Percentiles rank a stretch among this genome's conserved stretches.
Evolutionary conservation across 176 grass and related monocot genomes (phyloP).

Genomic region (Melocanna baccifera): DNA sequence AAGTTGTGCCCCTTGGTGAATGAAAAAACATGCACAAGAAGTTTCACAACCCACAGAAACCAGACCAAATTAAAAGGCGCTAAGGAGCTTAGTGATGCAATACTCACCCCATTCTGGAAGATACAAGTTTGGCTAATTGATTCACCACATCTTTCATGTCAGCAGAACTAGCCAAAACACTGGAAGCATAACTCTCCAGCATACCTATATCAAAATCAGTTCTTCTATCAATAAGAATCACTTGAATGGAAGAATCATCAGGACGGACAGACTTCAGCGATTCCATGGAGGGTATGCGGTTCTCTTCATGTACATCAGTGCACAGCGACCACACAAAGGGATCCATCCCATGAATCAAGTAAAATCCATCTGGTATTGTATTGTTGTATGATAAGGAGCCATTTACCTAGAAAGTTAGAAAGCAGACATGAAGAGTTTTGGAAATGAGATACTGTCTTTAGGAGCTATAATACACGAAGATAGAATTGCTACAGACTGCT

Average conservation of each 20-base stretch:
- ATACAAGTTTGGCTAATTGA: conserved; percentile 82
- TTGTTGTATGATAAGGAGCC: conserved; percentile 82
- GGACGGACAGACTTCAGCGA: conserved; percentile 58
- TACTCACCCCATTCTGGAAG: conserved; percentile 76
- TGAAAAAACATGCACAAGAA: neutral
- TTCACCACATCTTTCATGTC: conserved; percentile 68
- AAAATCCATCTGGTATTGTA: conserved; percentile 81
- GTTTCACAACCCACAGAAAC: neutral
- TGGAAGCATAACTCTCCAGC: conserved; percentile 53
- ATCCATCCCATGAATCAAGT: conserved; percentile 93
- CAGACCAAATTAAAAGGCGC: neutral
- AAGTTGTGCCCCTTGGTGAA: conserved; percentile 52
- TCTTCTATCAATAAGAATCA: conserved; percentile 62
- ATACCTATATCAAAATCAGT: conserved; percentile 67
- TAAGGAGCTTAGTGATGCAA: neutral
- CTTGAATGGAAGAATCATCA: conserved; percentile 70
- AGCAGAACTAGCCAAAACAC: conserved; percentile 49
- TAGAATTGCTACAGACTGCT: neutral
- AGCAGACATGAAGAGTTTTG: neutral
- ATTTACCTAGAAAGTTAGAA: conserved; percentile 53
- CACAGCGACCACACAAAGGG: conserved; percentile 93
- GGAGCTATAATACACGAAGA: neutral
- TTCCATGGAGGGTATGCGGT: conserved; percentile 68
- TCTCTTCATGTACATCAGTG: conserved; percentile 77
- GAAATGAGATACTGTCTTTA: neutral